A percentile compares a stretch with the other conserved stretches of the same genome.
Conservation (phyloP, 805 yeast species). For the Ogataea paraovalis region DNA sequence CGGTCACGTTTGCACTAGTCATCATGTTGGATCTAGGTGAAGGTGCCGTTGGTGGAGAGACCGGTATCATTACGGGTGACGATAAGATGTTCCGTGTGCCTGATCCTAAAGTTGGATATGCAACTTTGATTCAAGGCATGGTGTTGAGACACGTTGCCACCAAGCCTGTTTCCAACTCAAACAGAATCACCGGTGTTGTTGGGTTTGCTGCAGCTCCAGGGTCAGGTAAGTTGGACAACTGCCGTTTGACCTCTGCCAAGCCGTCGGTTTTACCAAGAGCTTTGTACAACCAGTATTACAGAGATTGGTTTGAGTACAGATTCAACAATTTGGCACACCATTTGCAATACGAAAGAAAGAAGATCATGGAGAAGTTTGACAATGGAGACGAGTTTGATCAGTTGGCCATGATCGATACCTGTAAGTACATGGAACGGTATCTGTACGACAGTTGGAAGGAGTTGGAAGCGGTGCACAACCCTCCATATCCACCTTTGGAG, state of each 20-base stretch:
- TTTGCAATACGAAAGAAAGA: conserved; percentile 19
- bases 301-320: conserved; percentile 32
- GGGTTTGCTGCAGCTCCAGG: conserved; percentile 26
- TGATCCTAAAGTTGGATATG: conserved; percentile 44
- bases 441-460: conserved; percentile 29
- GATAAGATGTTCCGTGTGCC: conserved; percentile 26
- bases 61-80: conserved; percentile 43
- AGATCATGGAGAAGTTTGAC: conserved; percentile 14
- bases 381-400: conserved; percentile 29
- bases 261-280: conserved; percentile 34
- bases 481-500: conserved; percentile 25
- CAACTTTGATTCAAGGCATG: conserved; percentile 46
- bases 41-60: conserved; percentile 49
- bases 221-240: conserved; percentile 28
- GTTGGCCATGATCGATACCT: conserved; percentile 22
- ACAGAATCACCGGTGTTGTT: conserved; percentile 31
- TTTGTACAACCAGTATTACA: conserved; percentile 30
- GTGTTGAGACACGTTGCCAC: conserved; percentile 45
- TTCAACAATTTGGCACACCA: conserved; percentile 27
- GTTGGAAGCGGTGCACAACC: conserved; percentile 28
- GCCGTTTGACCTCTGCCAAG: conserved; percentile 28
- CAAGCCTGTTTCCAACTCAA: conserved; percentile 35
- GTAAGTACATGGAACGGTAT: conserved; percentile 28
- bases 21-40: conserved; percentile 44
- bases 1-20: conserved; percentile 45